phyloP scores from a whole-genome alignment of 768 basidiomycete genomes.

The Lactarius pseudohatsudake region DNA sequence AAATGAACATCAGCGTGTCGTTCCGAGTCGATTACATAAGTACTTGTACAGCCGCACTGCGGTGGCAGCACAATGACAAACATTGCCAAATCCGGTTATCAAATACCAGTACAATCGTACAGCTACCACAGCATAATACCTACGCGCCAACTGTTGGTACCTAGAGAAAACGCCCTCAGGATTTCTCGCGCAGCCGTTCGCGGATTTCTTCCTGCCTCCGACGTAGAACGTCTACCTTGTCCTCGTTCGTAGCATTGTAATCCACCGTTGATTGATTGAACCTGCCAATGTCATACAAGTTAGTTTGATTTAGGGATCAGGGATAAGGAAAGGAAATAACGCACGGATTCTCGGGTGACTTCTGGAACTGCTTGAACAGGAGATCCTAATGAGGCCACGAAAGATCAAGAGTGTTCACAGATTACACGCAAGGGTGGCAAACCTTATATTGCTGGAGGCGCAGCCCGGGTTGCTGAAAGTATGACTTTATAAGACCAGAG shows the following conservation, averaged over 20 bases:
- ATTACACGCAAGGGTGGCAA: constrained; percentile 26
- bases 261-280: constrained; percentile 81
- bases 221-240: constrained; percentile 74
- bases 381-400: constrained; percentile 55
- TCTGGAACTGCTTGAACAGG: constrained; percentile 93
- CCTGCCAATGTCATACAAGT: constrained; percentile 39
- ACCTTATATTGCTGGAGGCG: constrained; percentile 90
- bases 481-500: constrained; percentile 6
- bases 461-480: constrained; percentile 75
- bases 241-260: constrained; percentile 88
- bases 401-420: background rate
- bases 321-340: constrained; percentile 33
- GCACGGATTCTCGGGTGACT: constrained; percentile 93
- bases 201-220: constrained; percentile 63
- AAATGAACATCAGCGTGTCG: background rate
- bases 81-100: background rate
- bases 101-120: background rate
- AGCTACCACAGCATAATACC: background rate
- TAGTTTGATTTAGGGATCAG: constrained; percentile 6
- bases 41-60: background rate
- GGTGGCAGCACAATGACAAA: background rate
- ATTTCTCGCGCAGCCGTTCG: constrained; percentile 53
- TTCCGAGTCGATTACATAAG: background rate
- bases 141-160: background rate
- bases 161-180: background rate